phyloP scores from a whole-genome alignment of 441 rosid genomes.

The Viola pubescens region DNA sequence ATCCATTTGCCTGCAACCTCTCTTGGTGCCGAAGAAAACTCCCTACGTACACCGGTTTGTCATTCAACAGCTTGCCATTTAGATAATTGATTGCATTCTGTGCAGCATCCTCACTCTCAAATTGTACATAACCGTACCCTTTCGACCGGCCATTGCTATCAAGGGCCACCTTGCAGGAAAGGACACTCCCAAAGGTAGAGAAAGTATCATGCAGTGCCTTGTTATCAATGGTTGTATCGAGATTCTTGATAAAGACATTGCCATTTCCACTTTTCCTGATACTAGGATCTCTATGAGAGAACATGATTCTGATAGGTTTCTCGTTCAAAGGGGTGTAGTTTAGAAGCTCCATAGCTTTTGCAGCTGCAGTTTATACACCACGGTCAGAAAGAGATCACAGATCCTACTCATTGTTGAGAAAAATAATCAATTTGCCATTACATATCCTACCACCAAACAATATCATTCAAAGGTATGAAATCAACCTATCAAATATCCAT shows the following conservation, averaged over 20 bases:
- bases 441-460: neutral
- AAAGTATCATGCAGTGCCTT: constrained; percentile 57
- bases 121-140: constrained; percentile 72
- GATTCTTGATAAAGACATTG: constrained; percentile 79
- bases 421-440: no score
- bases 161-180: constrained; percentile 64
- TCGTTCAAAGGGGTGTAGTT: constrained; percentile 58
- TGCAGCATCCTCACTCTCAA: constrained; percentile 57
- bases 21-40: constrained; percentile 51
- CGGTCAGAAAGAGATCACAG: neutral
- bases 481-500: no score
- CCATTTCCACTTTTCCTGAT: constrained; percentile 52
- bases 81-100: constrained; percentile 42
- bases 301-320: constrained; percentile 70
- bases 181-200: constrained; percentile 47
- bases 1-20: constrained; percentile 26
- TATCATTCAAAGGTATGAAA: no score
- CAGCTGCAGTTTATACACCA: constrained; percentile 35
- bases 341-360: constrained; percentile 44
- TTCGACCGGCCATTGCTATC: constrained; percentile 43
- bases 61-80: constrained; percentile 69
- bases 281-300: constrained; percentile 70
- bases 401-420: no score
- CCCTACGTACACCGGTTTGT: constrained; percentile 60
- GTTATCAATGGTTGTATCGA: constrained; percentile 48